Evolutionary conservation across 257 asterid species (phyloP), one percentile per base, ranked within the genome.

Genomic region (Penstemon eatonii): DNA sequence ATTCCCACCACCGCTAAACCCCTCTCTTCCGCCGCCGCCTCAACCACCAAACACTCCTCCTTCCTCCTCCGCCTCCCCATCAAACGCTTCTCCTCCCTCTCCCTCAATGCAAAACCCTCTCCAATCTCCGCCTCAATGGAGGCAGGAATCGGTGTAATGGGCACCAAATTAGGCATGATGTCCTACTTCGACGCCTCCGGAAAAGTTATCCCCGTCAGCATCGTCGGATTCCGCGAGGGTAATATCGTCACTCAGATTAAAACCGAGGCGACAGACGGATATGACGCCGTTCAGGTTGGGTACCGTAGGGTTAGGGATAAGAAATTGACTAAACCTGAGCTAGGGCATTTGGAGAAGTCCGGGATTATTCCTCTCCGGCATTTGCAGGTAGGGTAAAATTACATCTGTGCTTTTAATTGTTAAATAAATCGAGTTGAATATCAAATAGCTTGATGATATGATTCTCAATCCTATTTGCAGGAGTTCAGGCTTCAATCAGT

Each of bases 111-210:
- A 62, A 43, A 65, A 54, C 68, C 76, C 55, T 37, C 44, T 2
- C 42, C 59, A 71, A 73, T 88, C 64, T 80, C 89, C 50, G 85
- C 94, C 65, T 90, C 99, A 56, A 58, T 83, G 80, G 98, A 93
- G 77, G 97, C 98, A 36, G 98, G 97, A 41, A 60, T 91, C 7
- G 96, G 99, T 56, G 76, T 93, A 8, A 85, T 93, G 99, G 97
- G 85, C 3, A 88, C 97, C 15, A 90, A 93, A 71, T 74, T 93
- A 3, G 99, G 99, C 0, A 93, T 93, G 99, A 93, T 93, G 99
- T 73, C 94, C 0, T 84, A 72, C 79, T 93, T 93, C 73, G 99
- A 93, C 46, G 38, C 81, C 7, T 43, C 80, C 1, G 99, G 99
- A 7, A 54, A 68, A 5, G 97, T 93, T 0, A 74, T 90, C 4